These are phyloP conservation scores for Pleurotus tuoliensis DNA, from an alignment of 768 basidiomycete species.

Conservation along the genomic window DNA sequence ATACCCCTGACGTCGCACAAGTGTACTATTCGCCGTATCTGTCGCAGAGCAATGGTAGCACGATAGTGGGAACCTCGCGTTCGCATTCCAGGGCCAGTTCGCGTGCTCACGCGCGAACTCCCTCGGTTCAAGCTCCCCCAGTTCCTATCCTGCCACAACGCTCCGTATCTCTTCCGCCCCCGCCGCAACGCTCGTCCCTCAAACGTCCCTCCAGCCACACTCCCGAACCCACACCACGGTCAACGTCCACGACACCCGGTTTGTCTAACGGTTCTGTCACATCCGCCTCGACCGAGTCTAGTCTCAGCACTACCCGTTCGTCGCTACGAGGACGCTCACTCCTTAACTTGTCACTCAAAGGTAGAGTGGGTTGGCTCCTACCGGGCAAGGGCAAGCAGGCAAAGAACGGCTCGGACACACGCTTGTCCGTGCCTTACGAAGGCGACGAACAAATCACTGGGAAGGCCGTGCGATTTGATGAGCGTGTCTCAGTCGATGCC, in stretches of 20 bases:
- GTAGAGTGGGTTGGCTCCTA: constrained; percentile 6
- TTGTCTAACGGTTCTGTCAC: constrained; percentile 43
- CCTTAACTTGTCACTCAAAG: constrained; percentile 12
- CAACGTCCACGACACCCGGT: constrained; percentile 24
- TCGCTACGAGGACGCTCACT: constrained; percentile 14
- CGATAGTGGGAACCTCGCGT: not conserved
- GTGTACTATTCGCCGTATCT: constrained; percentile 5
- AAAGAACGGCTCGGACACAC: not conserved
- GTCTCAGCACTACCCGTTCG: constrained; percentile 21
- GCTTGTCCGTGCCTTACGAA: not conserved
- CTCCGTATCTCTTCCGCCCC: constrained; percentile 40
- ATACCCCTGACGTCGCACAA: constrained; percentile 1
- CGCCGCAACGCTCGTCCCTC: constrained; percentile 61
- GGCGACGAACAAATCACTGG: not conserved
- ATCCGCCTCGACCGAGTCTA: constrained; percentile 46
- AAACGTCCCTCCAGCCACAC: constrained; percentile 43
- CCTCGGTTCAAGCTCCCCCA: constrained; percentile 15
- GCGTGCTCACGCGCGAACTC: constrained; percentile 24
- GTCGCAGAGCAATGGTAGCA: not conserved
- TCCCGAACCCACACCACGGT: constrained; percentile 35
- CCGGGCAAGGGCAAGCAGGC: not conserved
- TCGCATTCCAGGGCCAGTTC: constrained; percentile 24
- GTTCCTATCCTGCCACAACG: constrained; percentile 17
- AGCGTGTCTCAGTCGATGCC: not conserved
- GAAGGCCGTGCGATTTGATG: constrained; percentile 7